Base-by-base conservation (phyloP, 768 basidiomycete genomes). In the Trametopsis cervina region DNA sequence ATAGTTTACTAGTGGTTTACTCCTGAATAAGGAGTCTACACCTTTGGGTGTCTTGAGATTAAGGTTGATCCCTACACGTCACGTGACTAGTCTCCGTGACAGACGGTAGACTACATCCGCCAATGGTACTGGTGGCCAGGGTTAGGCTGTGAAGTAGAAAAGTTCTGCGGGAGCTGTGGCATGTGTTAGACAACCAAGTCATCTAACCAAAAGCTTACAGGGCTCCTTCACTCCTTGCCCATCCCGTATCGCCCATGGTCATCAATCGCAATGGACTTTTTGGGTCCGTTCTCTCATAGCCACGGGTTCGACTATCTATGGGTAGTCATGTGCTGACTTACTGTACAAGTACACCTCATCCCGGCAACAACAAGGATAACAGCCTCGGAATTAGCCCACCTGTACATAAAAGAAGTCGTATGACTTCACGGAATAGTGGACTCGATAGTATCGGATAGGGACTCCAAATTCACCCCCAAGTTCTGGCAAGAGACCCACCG, bases 261-360 rank as follows among this genome's bases (percentile, higher is more conserved):
- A 2, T 61, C 63, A 0, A 68, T 74, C 0, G 65, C 62, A 0
- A 68, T 74, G 42, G 71, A 73, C 54, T 73, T 73, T 27, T 47
- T 72, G 0, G 70, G 63, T 0, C 66, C 63, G 1, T 55, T 73
- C 10, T 62, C 67, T 10, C 27, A 52, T 15, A 57, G 40, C 0
- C 17, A 60, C 3, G 36, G 6, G 4, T 64, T 24, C 18, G 63
- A 68, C 36, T 62, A 58, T 22, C 48, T 67, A 0, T 61, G 49
- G n/a, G 56, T 63, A 0, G 41, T 69, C 0, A 56, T 64, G 4
- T 40, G 1, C 42, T 62, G 2, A 35, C 53, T 47, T 52, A 63
- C 46, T 42, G 60, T 35, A 0, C 50, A 53, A 45, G 49, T 54
- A 7, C 62, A 62, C 44, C 38, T 57, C 1, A 53, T 53, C 2